phyloP scores from a whole-genome alignment of 495 filamentous ascomycete genomes.

The Talaromyces adpressus region DNA sequence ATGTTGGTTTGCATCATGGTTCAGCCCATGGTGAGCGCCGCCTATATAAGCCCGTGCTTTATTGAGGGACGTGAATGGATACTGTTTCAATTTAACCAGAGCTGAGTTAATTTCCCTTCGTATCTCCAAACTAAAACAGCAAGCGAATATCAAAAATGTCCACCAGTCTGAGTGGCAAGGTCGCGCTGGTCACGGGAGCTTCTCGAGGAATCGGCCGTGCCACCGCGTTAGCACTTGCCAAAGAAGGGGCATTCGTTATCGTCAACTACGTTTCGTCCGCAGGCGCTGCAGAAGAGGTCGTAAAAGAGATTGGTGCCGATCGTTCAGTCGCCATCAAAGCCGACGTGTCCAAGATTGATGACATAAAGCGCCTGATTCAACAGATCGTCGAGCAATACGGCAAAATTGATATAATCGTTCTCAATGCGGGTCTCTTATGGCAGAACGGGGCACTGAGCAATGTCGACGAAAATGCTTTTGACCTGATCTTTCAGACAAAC shows the following conservation, averaged over 20 bases:
- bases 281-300: slow-evolving; percentile 44
- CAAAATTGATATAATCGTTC: slow-evolving; percentile 56
- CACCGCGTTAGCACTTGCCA: slow-evolving; percentile 44
- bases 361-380: slow-evolving; percentile 34
- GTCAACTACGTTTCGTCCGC: slow-evolving; percentile 54
- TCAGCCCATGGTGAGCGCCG: not conserved
- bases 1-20: not conserved
- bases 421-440: slow-evolving; percentile 51
- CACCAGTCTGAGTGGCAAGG: slow-evolving; percentile 32
- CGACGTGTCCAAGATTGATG: slow-evolving; percentile 31
- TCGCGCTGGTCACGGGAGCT: slow-evolving; percentile 58
- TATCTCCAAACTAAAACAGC: not conserved
- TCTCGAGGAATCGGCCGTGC: slow-evolving; percentile 62
- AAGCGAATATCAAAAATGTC: not conserved
- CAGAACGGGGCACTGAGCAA: slow-evolving; percentile 46
- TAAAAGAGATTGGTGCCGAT: slow-evolving; percentile 45
- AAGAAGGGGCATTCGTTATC: slow-evolving; percentile 53
- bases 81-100: not conserved
- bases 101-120: not conserved
- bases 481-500: slow-evolving; percentile 47
- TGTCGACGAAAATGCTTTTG: slow-evolving; percentile 54
- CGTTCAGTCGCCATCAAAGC: slow-evolving; percentile 50
- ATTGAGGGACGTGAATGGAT: not conserved
- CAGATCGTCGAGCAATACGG: slow-evolving; percentile 34
- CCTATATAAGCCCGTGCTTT: not conserved